Base-by-base conservation (phyloP, 2,329 filamentous ascomycete species). In the Aschersonia sp. region DNA sequence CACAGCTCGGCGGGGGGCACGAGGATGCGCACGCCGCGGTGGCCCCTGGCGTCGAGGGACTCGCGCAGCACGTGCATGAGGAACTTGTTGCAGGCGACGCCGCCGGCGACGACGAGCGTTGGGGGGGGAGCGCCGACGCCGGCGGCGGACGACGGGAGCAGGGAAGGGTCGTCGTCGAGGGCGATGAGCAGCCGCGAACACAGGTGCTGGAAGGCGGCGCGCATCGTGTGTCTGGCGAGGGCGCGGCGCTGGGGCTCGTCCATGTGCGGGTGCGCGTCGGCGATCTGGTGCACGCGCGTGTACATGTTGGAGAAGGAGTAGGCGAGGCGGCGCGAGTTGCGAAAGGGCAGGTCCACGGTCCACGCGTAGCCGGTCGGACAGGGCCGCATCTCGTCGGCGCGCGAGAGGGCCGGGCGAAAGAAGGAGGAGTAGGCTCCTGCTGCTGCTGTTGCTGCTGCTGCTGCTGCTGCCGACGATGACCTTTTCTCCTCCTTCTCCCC, bases 81-180 rank as follows among this genome's bases (percentile, higher is more conserved):
- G 61, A 84, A 96, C 46, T 66, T 65, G 63, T 96, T 97, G 46
- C 85, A 83, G 6, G 90, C 92, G 6, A 98, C 92, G 30, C 92
- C 92, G 32, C 92, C 92, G 40, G 87, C 85, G 4, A 97, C 74
- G 8, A 97, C 87, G 5, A 97, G 68, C 1, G 82, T 82, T 7
- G 10, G 30, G 12, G 6, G 45, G 67, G 64, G 41, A 22, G 22
- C 22, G 22, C 22, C 22, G 22, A 2, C 2, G 22, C 2, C 60
- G 51, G 22, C 51, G 8, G 66, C 64, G 6, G 81, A 65, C 35
- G 60, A 51, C n/a, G 60, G 51, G n/a, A 50, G 48, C 33, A 62
- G 56, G 14, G 53, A 53, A 2, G 60, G 56, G 10, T 53, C 52
- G 47, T 61, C 60, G 10, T 65, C 58, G 8, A 95, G 68, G 1